Percentiles rank a stretch among this genome's conserved stretches.
phyloP scores from a whole-genome alignment of 164 flowering plant genomes.

The Piper betle region DNA sequence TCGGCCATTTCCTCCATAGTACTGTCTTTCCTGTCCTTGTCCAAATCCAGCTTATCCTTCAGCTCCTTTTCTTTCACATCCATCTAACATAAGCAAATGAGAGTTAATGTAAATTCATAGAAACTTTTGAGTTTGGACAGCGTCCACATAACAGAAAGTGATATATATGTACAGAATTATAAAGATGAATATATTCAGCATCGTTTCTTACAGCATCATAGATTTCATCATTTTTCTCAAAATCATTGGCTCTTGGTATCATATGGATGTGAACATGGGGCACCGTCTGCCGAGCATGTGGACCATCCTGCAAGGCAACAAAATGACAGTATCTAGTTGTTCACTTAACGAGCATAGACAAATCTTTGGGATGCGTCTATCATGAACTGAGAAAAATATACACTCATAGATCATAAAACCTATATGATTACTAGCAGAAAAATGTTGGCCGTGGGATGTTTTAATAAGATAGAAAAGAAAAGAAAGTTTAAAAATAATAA shows the following conservation, averaged over 20 bases:
- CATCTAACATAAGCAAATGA: slow-evolving; percentile 25
- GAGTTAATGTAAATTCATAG: neutral
- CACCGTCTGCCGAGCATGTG: slow-evolving; percentile 88
- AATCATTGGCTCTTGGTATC: slow-evolving; percentile 64
- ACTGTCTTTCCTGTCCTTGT: slow-evolving; percentile 73
- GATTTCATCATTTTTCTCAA: slow-evolving; percentile 78
- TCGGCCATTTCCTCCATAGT: slow-evolving; percentile 62
- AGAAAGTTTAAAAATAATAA: slow-evolving; percentile 1
- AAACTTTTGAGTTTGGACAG: neutral
- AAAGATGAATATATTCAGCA: neutral
- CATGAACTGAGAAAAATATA: neutral
- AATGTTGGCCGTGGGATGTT: neutral
- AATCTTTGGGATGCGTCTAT: neutral
- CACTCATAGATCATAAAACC: neutral
- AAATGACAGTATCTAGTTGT: neutral
- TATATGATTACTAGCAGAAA: neutral
- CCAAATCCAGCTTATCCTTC: slow-evolving; percentile 64
- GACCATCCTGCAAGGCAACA: slow-evolving; percentile 56
- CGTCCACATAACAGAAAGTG: neutral
- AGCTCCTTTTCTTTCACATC: slow-evolving; percentile 71
- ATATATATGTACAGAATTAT: neutral
- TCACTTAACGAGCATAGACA: neutral
- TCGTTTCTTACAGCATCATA: slow-evolving; percentile 71
- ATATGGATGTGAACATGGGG: slow-evolving; percentile 89
- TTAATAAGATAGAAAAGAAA: neutral